Conservation (phyloP, 768 basidiomycete genomes). For the Lactifluus volemus region DNA sequence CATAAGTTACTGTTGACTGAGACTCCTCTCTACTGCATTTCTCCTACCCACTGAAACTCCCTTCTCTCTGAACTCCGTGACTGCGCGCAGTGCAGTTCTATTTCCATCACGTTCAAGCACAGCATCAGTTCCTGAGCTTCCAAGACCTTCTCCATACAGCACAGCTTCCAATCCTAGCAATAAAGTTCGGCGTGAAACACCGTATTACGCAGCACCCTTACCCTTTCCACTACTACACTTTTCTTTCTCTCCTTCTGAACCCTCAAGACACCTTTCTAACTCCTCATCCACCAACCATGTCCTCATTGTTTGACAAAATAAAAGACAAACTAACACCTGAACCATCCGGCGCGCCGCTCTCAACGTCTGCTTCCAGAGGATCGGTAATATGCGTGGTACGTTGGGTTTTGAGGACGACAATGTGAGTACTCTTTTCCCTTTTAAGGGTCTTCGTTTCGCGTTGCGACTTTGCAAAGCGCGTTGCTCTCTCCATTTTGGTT, state of each 20-base stretch:
- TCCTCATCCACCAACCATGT: constrained; percentile 30
- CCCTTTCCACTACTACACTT: not conserved
- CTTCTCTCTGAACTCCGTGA: not conserved
- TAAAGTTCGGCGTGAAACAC: not conserved
- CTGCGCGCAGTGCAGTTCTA: not conserved
- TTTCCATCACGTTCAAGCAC: not conserved
- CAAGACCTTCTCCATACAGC: not conserved
- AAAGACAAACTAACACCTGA: constrained; percentile 44
- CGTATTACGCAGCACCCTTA: not conserved
- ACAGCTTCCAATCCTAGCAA: not conserved
- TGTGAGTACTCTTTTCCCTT: constrained; percentile 42
- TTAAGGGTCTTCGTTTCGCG: constrained; percentile 25
- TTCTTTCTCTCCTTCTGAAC: not conserved
- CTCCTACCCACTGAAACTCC: not conserved
- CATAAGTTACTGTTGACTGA: too few species aligned
- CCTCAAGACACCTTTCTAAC: not conserved
- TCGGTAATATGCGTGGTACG: constrained; percentile 46
- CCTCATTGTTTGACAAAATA: constrained; percentile 47
- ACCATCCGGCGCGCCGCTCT: constrained; percentile 28
- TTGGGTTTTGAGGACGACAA: constrained; percentile 67
- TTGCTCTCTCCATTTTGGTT: not conserved
- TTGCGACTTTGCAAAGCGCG: not conserved
- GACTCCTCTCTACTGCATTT: not conserved
- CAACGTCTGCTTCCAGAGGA: constrained; percentile 39
- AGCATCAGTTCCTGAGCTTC: not conserved